Evolutionary conservation across 371 early-diverging fungal genomes (phyloP), one percentile per base, ranked within the genome.

Genomic region (Rhizopus stolonifer): DNA sequence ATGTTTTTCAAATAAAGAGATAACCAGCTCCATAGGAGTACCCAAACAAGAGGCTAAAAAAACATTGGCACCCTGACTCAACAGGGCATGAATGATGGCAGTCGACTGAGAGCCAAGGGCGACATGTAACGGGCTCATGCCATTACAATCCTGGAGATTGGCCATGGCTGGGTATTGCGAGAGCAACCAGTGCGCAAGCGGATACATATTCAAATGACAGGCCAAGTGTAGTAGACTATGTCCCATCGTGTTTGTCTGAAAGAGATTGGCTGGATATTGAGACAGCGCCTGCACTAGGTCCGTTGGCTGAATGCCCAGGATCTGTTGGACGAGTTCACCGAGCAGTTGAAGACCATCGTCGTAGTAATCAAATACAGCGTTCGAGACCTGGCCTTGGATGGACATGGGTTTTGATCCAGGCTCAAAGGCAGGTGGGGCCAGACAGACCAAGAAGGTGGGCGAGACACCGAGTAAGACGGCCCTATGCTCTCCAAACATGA

Each of bases 301-400:
- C 6, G 46, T 36, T 1, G 31, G 29, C 4, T 25, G 4, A 34
- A 47, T 29, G 22, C 18, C 17, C 32, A 15, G 21, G 17, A 40
- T 11, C 46, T 89, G 87, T 34, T 89, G 70, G 0, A 89, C 84
- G 31, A 93, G 77, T 60, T 88, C 87, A 70, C 88, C 76, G 42
- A 93, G 61, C 21, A 85, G 82, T 49, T 83, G 79, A 46, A 90
- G 87, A 11, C 84, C 72, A 55, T 88, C 67, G 23, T 77, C 69
- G 17, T 63, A 58, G 51, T 81, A 81, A 8, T 71, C 64, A 26
- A 81, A 81, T 2, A 74, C 40, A 52, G 69, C 58, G 33, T n/a
- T n/a, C n/a, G n/a, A n/a, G n/a, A n/a, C n/a, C n/a, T 67, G 68
- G 22, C 83, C 83, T 57, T 77, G 80, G 53, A 93, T 80, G 1